Evolutionary conservation across 768 basidiomycete species (phyloP).

Genomic region (Trametes coccinea): DNA sequence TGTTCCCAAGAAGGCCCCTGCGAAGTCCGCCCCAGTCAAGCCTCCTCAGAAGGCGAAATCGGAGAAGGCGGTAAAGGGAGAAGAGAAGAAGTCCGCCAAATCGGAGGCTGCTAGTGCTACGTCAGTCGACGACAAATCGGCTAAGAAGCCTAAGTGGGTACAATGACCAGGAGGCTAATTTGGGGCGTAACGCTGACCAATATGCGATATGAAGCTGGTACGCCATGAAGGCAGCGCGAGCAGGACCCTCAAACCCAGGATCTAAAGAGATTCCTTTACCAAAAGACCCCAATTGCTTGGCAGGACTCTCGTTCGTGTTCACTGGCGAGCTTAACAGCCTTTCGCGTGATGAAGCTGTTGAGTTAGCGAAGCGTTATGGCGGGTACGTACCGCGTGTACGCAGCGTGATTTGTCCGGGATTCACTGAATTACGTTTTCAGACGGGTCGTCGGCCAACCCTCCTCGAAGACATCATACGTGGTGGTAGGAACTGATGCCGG

Average conservation of each 20-base stretch:
- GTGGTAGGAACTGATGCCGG: constrained; percentile 89
- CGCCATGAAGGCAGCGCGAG: constrained; percentile 59
- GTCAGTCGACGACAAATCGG: constrained; percentile 14
- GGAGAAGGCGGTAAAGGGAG: constrained; percentile 16
- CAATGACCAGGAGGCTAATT: neutral
- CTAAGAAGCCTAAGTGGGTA: constrained; percentile 24
- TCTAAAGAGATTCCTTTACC: constrained; percentile 63
- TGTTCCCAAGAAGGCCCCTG: constrained; percentile 1
- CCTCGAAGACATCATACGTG: constrained; percentile 87
- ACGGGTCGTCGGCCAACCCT: constrained; percentile 84
- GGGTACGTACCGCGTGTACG: constrained; percentile 53
- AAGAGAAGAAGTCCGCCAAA: constrained; percentile 14
- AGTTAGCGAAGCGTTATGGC: constrained; percentile 90
- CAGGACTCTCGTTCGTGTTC: constrained; percentile 90
- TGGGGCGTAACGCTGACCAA: neutral
- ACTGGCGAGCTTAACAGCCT: constrained; percentile 90
- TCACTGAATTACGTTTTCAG: constrained; percentile 40
- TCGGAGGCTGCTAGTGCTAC: constrained; percentile 10
- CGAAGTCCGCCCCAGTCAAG: constrained; percentile 6
- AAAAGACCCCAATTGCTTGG: constrained; percentile 80
- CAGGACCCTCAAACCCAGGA: constrained; percentile 58
- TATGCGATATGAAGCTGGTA: constrained; percentile 41
- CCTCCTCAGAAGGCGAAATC: constrained; percentile 7
- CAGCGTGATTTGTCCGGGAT: neutral
- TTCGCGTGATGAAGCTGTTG: constrained; percentile 82